Conservation (phyloP, 495 filamentous ascomycete species). For the Lasiosphaeriaceae sp. region DNA sequence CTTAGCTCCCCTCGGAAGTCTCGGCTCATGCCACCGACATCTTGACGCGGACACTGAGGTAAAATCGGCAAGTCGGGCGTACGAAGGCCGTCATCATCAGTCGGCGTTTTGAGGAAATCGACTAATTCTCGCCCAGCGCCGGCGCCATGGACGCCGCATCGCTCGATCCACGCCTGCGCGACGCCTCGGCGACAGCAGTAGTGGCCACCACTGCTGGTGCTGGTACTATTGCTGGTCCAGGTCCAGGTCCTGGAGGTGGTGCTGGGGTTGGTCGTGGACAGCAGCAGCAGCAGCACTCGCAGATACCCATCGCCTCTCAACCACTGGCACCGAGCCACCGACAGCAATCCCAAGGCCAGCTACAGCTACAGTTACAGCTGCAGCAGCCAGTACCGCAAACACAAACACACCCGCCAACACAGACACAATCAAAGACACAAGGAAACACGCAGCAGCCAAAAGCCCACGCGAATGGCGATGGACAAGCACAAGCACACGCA, state of each 20-base stretch:
- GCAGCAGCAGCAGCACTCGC: neutral
- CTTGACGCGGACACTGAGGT: neutral
- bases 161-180: slow-evolving; percentile 22
- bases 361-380: no score
- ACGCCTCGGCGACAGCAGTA: neutral
- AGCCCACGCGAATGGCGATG: no score
- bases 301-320: neutral
- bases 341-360: slow-evolving; percentile 2
- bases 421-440: slow-evolving; percentile 1
- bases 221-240: neutral
- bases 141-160: slow-evolving; percentile 14
- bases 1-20: slow-evolving; percentile 2
- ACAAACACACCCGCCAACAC: neutral
- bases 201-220: neutral
- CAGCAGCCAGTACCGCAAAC: neutral
- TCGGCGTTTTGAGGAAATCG: neutral
- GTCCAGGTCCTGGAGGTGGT: neutral
- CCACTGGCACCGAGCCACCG: neutral
- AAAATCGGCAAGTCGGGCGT: slow-evolving; percentile 21
- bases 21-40: slow-evolving; percentile 14
- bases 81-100: slow-evolving; percentile 16
- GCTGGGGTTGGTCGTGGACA: neutral
- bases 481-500: neutral
- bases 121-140: neutral
- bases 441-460: no score